A percentile compares a stretch with the other conserved stretches of the same genome.
Conservation (phyloP, 2,329 filamentous ascomycete species). For the Eutypa lata region DNA sequence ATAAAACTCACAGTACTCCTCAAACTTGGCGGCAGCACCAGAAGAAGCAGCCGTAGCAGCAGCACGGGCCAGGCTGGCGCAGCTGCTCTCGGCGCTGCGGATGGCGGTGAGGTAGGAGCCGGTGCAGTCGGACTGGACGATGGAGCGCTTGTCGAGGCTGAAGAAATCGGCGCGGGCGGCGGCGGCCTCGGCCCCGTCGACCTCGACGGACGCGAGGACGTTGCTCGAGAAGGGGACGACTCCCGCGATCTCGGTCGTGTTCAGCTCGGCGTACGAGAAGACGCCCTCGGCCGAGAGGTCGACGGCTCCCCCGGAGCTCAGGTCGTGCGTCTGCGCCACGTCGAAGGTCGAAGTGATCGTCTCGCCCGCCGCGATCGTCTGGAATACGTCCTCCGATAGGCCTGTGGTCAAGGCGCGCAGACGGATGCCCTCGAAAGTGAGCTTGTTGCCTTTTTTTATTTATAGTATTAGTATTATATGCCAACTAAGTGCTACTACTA, state of each 20-base stretch:
- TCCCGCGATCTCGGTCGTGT: conserved; percentile 51
- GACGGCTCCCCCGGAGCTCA: conserved; percentile 50
- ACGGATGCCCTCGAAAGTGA: conserved; percentile 52
- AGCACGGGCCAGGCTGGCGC: conserved; percentile 47
- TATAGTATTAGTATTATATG: no score
- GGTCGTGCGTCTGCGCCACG: conserved; percentile 53
- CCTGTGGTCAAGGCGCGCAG: conserved; percentile 43
- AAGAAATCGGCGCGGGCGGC: conserved; percentile 45
- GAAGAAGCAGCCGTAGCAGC: conserved; percentile 51
- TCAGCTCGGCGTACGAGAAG: conserved; percentile 51
- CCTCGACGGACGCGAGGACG: conserved; percentile 49
- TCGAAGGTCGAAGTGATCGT: conserved; percentile 53
- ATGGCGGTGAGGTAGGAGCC: conserved; percentile 42
- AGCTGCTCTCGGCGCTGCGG: conserved; percentile 50
- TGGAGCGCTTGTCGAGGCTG: conserved; percentile 50
- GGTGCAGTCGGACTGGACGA: conserved; percentile 51
- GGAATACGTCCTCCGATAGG: conserved; percentile 47
- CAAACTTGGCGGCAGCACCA: conserved; percentile 46
- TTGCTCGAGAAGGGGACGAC: conserved; percentile 58
- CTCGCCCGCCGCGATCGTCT: conserved; percentile 44
- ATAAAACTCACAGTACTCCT: conserved; percentile 47
- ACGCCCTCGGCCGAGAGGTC: conserved; percentile 54
- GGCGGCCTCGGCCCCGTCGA: conserved; percentile 55
- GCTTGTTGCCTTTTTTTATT: conserved; percentile 36
- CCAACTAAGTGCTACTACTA: no score